Conservation (phyloP, 2,329 filamentous ascomycete species). For the Pseudopithomyces maydicus region DNA sequence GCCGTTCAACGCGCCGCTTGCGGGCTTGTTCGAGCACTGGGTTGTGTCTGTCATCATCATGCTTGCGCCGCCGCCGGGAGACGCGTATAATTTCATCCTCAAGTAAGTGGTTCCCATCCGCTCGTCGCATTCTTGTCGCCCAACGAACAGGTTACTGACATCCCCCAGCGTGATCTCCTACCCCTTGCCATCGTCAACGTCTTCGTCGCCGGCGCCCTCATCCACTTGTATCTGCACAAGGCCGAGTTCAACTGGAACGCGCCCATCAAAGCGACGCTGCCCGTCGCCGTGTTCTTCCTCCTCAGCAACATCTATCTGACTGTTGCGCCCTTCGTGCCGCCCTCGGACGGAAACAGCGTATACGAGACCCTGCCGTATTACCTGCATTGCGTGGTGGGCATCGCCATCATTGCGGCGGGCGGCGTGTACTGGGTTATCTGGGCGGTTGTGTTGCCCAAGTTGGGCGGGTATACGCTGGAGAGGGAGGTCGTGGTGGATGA, state of each 20-base stretch:
- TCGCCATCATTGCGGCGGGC: constrained; percentile 55
- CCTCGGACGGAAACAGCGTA: constrained; percentile 54
- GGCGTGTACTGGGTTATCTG: constrained; percentile 59
- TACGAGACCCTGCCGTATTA: constrained; percentile 60
- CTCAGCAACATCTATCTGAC: constrained; percentile 59
- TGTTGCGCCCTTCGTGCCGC: constrained; percentile 58
- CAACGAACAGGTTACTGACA: constrained; percentile 3
- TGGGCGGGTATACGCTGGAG: constrained; percentile 45
- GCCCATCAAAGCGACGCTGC: constrained; percentile 56
- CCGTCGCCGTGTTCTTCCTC: constrained; percentile 58
- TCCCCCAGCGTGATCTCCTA: constrained; percentile 64
- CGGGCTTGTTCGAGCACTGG: constrained; percentile 68
- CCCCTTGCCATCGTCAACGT: constrained; percentile 63
- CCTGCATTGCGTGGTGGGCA: constrained; percentile 59
- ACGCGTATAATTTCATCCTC: constrained; percentile 66
- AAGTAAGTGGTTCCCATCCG: constrained; percentile 37
- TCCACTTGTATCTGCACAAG: constrained; percentile 52
- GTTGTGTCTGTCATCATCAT: constrained; percentile 68
- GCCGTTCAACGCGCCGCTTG: constrained; percentile 66
- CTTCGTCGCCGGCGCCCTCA: constrained; percentile 56
- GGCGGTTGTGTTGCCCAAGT: constrained; percentile 54
- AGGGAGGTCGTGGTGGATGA: constrained; percentile 40
- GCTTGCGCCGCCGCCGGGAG: constrained; percentile 68
- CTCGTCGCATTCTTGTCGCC: neutral
- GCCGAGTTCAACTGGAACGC: constrained; percentile 54